Conservation (phyloP, 129 eudicot species). For the Chrysanthemum seticuspe region DNA sequence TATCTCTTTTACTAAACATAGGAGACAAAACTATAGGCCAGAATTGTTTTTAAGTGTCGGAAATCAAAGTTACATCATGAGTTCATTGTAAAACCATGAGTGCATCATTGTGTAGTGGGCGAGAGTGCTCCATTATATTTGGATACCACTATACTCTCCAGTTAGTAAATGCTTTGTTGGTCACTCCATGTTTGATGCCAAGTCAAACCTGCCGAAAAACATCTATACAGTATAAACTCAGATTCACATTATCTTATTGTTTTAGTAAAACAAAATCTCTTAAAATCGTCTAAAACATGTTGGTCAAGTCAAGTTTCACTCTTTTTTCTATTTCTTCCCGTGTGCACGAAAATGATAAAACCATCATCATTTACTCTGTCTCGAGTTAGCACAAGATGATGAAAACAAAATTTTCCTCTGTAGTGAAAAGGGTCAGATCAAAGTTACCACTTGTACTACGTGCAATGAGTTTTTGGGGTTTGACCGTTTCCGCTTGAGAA, state of each 20-base stretch:
- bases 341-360: neutral
- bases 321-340: neutral
- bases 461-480: neutral
- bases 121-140: slow-evolving; percentile 21
- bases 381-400: neutral
- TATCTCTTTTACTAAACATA: neutral
- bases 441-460: neutral
- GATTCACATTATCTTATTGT: neutral
- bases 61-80: slow-evolving; percentile 14
- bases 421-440: too few relatives aligned
- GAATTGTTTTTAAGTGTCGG: slow-evolving; percentile 2
- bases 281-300: slow-evolving; percentile 15
- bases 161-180: slow-evolving; percentile 10
- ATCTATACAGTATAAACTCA: neutral
- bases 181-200: slow-evolving; percentile 28
- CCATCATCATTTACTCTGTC: slow-evolving; percentile 9
- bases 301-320: neutral
- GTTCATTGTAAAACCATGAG: neutral
- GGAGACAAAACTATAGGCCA: neutral
- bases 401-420: too few relatives aligned
- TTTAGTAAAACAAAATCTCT: neutral
- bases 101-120: slow-evolving; percentile 19
- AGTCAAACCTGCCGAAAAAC: slow-evolving; percentile 22
- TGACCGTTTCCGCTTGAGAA: neutral
- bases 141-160: slow-evolving; percentile 26